Percentiles rank a stretch among this genome's conserved stretches.
phyloP scores from a whole-genome alignment of 2,329 filamentous ascomycete genomes.

The Stachybotrys chartarum region DNA sequence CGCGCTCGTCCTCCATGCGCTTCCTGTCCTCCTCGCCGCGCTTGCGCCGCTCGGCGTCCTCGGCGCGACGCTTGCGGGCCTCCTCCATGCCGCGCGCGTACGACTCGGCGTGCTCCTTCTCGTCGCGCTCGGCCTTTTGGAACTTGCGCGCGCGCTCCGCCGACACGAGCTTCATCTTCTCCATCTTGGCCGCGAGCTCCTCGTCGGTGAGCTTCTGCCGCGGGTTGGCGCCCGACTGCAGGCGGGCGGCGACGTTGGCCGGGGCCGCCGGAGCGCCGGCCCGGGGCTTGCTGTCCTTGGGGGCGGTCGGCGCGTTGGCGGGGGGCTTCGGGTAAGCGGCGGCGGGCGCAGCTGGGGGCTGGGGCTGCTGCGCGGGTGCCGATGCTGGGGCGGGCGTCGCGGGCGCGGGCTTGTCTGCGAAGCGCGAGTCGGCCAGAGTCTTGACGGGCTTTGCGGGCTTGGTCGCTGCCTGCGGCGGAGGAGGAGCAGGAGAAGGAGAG shows the following conservation, averaged over 20 bases:
- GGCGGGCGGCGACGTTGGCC: constrained; percentile 28
- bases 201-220: constrained; percentile 53
- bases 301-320: constrained; percentile 21
- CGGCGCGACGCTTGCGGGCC: constrained; percentile 40
- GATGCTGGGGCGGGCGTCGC: constrained; percentile 3
- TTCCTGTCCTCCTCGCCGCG: constrained; percentile 45
- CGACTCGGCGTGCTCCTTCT: constrained; percentile 46
- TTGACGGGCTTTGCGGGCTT: constrained; percentile 8
- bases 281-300: constrained; percentile 8
- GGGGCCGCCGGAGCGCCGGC: constrained; percentile 3
- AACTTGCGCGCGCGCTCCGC: constrained; percentile 53
- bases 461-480: constrained; percentile 3
- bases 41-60: constrained; percentile 44
- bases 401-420: constrained; percentile 18
- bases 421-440: constrained; percentile 23
- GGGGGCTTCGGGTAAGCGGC: constrained; percentile 17
- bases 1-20: constrained; percentile 51
- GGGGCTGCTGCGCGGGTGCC: neutral
- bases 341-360: constrained; percentile 9
- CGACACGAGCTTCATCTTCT: constrained; percentile 50
- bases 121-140: constrained; percentile 50
- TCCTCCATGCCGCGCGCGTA: constrained; percentile 51
- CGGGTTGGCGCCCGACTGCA: constrained; percentile 50
- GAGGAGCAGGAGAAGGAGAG: neutral
- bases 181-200: constrained; percentile 53